phyloP scores from a whole-genome alignment of 2,329 filamentous ascomycete genomes.

The Colletotrichum lupini region DNA sequence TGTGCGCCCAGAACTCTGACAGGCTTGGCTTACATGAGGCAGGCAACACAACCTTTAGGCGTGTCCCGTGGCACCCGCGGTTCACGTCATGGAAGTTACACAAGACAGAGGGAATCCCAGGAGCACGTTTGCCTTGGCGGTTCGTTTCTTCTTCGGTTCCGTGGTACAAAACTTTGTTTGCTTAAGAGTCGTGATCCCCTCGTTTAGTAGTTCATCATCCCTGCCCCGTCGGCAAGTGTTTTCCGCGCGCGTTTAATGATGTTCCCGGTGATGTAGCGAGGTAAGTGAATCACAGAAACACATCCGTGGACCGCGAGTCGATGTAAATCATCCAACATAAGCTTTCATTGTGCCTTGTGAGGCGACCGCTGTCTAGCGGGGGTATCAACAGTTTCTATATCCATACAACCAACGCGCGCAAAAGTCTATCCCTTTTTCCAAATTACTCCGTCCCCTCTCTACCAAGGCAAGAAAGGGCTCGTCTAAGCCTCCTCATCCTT shows the following conservation, averaged over 20 bases:
- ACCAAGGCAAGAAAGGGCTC: too few relatives aligned
- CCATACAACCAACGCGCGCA: not conserved
- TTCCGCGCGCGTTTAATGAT: not conserved
- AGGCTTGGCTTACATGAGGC: not conserved
- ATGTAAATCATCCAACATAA: not conserved
- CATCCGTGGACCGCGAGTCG: too few relatives aligned
- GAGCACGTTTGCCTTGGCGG: not conserved
- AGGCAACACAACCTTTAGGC: not conserved
- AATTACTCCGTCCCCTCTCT: not conserved
- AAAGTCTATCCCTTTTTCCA: conserved; percentile 1
- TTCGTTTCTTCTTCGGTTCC: not conserved
- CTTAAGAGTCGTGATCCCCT: not conserved
- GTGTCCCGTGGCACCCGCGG: not conserved
- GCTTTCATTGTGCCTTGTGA: not conserved
- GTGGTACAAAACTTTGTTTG: not conserved
- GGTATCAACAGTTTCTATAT: conserved; percentile 11
- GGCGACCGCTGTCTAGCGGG: not conserved
- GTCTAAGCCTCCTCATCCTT: conserved; percentile 31
- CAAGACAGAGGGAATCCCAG: not conserved
- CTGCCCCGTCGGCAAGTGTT: not conserved
- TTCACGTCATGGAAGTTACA: not conserved
- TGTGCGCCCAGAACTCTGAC: not conserved
- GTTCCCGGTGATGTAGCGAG: not conserved
- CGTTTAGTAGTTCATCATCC: not conserved
- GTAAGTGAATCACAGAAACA: not conserved